Evolutionary conservation across 768 basidiomycete genomes (phyloP).

Genomic region (Coprinellus micaceus): DNA sequence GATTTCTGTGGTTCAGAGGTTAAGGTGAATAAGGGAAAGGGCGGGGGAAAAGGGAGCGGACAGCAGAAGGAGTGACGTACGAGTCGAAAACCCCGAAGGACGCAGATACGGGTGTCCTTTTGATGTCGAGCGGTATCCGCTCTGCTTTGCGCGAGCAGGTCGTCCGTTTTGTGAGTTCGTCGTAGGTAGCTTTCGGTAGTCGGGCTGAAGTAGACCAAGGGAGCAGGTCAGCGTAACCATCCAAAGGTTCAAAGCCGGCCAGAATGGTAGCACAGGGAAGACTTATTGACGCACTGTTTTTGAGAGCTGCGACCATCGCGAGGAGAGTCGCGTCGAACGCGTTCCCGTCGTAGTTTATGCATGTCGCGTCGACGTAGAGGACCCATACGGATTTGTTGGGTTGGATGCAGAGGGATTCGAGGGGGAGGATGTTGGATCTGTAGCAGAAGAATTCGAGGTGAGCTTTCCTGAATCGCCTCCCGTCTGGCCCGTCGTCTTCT

Average conservation of each 20-base stretch:
- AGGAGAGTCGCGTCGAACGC: conserved; percentile 86
- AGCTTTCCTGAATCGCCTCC: neutral
- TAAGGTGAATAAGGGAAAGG: neutral
- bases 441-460: neutral
- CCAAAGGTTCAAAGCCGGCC: neutral
- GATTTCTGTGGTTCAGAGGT: conserved; percentile 37
- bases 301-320: conserved; percentile 83
- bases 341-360: conserved; percentile 98
- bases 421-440: conserved; percentile 66
- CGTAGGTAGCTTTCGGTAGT: conserved; percentile 67
- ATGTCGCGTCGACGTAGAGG: conserved; percentile 91
- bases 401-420: conserved; percentile 73
- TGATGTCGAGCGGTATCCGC: conserved; percentile 35
- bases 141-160: conserved; percentile 52
- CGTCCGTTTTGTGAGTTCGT: conserved; percentile 63
- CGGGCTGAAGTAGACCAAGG: conserved; percentile 44
- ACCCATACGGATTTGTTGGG: conserved; percentile 84
- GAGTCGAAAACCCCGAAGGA: conserved; percentile 83
- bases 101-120: conserved; percentile 44
- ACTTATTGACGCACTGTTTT: conserved; percentile 58
- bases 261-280: neutral
- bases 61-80: conserved; percentile 36
- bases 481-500: no score
- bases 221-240: neutral
- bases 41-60: neutral